Evolutionary conservation across 129 eudicot genomes (phyloP), one percentile per base, ranked within the genome.

Genomic region (Pittosporum tobira): DNA sequence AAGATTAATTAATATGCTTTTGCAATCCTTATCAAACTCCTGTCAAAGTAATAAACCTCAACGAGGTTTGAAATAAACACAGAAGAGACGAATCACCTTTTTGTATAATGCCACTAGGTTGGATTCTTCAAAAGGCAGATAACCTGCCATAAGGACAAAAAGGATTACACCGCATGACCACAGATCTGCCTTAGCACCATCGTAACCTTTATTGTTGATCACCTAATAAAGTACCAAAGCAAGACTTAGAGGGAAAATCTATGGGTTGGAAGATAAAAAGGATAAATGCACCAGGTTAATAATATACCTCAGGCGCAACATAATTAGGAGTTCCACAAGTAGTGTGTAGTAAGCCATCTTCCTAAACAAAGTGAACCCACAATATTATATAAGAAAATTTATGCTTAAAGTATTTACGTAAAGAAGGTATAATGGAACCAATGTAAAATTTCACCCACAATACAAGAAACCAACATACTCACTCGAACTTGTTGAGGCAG

Each of bases 121-220:
- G 23, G 96, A 59, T 44, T 93, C 99, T 73, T 93, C 99, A 45
- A 93, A 93, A 27, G 99, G 99, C 71, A 87, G 53, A 63, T 78
- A 93, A 2, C 96, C 96, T 28, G 99, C 96, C 99, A 93, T 93
- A 37, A 93, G 99, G 50, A 93, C 99, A 54, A 74, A 93, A 70
- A 93, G 99, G 51, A 93, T 93, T 13, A 93, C 96, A 72, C 99
- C 99, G 57, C 99, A 93, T 21, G 99, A 93, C 99, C 96, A 93
- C 48, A 93, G 73, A 75, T 93, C 99, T 5, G 99, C 99, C 72
- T 93, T 87, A 18, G 99, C 99, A 71, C 99, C 99, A 71, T 93
- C 99, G 68, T 93, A 93, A 63, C 99, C 99, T 71, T 93, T 93
- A 71, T 87, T 84, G 74, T 81, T 87, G 67, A 93, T 81, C 66